A percentile compares a stretch with the other conserved stretches of the same genome.
These are phyloP conservation scores for Podospora tetraspora DNA, from an alignment of 495 filamentous ascomycete genomes.

Conservation along the genomic window DNA sequence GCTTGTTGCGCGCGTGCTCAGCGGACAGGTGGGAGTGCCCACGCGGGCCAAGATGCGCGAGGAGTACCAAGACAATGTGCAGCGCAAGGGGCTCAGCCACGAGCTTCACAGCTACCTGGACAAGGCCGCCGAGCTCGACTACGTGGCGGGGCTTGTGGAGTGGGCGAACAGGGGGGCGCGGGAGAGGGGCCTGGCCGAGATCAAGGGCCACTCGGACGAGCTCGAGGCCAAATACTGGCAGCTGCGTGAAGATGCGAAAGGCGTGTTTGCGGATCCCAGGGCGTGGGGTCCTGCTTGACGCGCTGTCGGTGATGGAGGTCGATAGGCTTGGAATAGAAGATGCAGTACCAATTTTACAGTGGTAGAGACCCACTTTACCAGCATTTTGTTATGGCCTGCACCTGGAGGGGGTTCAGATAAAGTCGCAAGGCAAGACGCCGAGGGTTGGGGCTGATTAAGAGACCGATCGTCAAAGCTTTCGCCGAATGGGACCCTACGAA, in stretches of 20 bases:
- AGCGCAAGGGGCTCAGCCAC: slow-evolving; percentile 45
- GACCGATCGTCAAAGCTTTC: too few species aligned
- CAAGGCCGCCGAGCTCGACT: slow-evolving; percentile 44
- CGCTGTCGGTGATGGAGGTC: too few species aligned
- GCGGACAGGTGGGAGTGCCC: slow-evolving; percentile 49
- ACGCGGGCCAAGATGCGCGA: slow-evolving; percentile 39
- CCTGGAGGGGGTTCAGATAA: too few species aligned
- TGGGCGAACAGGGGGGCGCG: slow-evolving; percentile 48
- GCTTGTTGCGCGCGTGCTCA: slow-evolving; percentile 51
- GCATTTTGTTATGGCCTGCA: too few species aligned
- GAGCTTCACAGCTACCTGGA: slow-evolving; percentile 48
- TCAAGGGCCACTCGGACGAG: slow-evolving; percentile 43
- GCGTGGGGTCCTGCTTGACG: neutral
- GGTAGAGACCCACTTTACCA: too few species aligned
- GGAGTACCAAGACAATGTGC: slow-evolving; percentile 46
- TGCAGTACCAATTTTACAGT: too few species aligned
- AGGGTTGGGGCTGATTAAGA: too few species aligned
- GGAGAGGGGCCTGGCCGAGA: slow-evolving; percentile 23
- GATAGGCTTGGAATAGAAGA: too few species aligned
- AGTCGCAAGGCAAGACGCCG: too few species aligned
- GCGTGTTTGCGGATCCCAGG: neutral
- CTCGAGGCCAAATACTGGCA: slow-evolving; percentile 30
- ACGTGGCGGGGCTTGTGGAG: slow-evolving; percentile 48
- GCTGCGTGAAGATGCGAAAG: slow-evolving; percentile 21
- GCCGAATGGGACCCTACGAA: too few species aligned